Percentiles rank a stretch among this genome's conserved stretches.
These are phyloP conservation scores for Yueomyces sinensis DNA, from an alignment of 805 yeast species.

Conservation along the genomic window DNA sequence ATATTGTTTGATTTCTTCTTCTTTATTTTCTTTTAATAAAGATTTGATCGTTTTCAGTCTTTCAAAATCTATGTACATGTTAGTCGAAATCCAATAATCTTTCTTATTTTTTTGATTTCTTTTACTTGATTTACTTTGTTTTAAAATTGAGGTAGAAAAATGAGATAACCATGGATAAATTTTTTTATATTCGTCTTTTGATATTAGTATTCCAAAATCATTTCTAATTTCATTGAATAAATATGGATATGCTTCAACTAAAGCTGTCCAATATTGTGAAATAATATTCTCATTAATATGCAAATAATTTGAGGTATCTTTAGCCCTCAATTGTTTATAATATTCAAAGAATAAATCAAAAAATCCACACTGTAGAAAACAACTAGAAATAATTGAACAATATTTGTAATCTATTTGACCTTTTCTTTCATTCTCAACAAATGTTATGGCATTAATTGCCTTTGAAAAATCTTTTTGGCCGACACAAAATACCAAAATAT, in stretches of 20 bases:
- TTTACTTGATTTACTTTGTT: slow-evolving; percentile 1
- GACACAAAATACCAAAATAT: neutral
- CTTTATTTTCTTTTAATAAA: slow-evolving; percentile 3
- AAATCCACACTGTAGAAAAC: neutral
- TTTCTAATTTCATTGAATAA: slow-evolving; percentile 12
- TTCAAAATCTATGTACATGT: slow-evolving; percentile 5
- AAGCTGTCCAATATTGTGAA: slow-evolving; percentile 1
- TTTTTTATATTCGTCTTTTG: slow-evolving; percentile 4
- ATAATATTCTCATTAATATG: neutral
- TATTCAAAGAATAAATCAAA: neutral
- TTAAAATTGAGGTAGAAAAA: neutral
- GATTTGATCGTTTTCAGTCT: slow-evolving; percentile 3
- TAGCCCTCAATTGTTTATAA: slow-evolving; percentile 1
- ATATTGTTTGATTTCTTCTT: slow-evolving; percentile 5
- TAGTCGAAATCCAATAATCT: slow-evolving; percentile 3
- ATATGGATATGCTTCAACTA: slow-evolving; percentile 9
- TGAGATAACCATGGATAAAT: slow-evolving; percentile 6
- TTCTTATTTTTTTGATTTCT: neutral
- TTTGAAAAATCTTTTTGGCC: neutral
- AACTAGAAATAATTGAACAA: neutral
- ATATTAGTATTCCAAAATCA: slow-evolving; percentile 10
- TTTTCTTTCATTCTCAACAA: neutral
- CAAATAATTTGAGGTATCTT: neutral
- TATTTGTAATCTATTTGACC: neutral
- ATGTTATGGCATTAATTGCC: neutral